Evolutionary conservation across 2,329 filamentous ascomycete species (phyloP), one percentile per base, ranked within the genome.

Genomic region (Aaosphaeria arxii): DNA sequence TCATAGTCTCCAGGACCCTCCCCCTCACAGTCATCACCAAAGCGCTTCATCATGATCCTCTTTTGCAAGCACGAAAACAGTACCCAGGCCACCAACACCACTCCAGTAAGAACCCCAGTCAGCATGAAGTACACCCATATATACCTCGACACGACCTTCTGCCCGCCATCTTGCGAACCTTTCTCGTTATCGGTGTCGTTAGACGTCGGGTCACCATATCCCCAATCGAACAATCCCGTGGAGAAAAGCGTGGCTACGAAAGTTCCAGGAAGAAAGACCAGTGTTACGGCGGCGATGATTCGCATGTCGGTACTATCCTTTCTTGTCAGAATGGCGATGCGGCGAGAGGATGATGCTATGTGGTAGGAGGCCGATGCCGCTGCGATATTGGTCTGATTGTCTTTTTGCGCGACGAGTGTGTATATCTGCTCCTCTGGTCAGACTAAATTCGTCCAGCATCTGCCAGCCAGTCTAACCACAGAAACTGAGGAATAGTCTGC

Each of bases 271-370:
- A 61, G 46, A 38, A 61, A 61, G 17, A 59, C 31, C 5, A 61
- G 45, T 3, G 58, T 59, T 9, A 61, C 53, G 11, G 49, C 52
- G 5, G 58, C 49, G 13, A 61, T 61, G 41, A 58, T 46, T 7
- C 57, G 50, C 57, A 61, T 59, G 32, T 59, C 55, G 1, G 58
- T 50, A 11, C 55, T 57, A 44, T 59, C 56, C 7, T 51, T 50
- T 13, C 59, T 52, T 2, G 59, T 62, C 5, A 58, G 38, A 29
- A 56, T 50, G 11, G 53, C 53, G 13, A 58, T 54, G 13, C 53
- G 49, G 5, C 51, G 47, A 5, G 47, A 49, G 30, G 54, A 53
- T 1, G 54, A 47, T 5, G 55, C 53, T 28, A 58, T 52, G 35
- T 55, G 54, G 30, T 50, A 52, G 17, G 45, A 46, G 1, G 55